phyloP scores from a whole-genome alignment of 2,329 filamentous ascomycete genomes.

The Trichothecium roseum region DNA sequence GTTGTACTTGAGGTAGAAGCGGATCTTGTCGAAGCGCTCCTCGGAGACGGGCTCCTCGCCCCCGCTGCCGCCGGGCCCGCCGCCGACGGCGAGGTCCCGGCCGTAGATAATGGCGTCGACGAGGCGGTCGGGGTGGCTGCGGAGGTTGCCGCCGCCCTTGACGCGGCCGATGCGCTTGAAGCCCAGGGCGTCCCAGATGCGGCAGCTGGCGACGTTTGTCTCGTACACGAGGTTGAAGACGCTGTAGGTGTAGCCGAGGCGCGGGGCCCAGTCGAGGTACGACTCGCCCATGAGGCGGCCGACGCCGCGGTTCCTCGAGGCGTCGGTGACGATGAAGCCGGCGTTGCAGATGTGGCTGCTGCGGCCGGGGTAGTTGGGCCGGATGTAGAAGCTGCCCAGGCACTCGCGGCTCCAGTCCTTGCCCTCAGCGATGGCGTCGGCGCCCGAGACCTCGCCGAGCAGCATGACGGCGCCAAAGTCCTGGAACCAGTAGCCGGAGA shows the following conservation, averaged over 20 bases:
- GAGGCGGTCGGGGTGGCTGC: slow-evolving; percentile 56
- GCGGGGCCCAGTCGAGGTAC: slow-evolving; percentile 68
- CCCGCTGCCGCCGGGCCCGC: slow-evolving; percentile 37
- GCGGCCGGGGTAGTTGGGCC: slow-evolving; percentile 84
- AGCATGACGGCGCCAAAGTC: slow-evolving; percentile 86
- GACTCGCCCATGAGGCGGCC: slow-evolving; percentile 67
- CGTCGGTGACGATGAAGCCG: slow-evolving; percentile 65
- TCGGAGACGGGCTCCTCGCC: slow-evolving; percentile 80
- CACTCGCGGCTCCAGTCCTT: slow-evolving; percentile 73
- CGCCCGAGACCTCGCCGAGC: slow-evolving; percentile 59
- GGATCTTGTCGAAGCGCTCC: slow-evolving; percentile 97
- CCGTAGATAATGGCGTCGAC: slow-evolving; percentile 75
- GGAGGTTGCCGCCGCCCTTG: slow-evolving; percentile 58
- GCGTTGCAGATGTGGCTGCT: slow-evolving; percentile 89
- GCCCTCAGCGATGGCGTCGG: slow-evolving; percentile 46
- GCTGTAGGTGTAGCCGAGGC: slow-evolving; percentile 80
- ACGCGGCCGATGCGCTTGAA: slow-evolving; percentile 89
- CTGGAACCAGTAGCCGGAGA: slow-evolving; percentile 81
- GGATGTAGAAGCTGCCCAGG: slow-evolving; percentile 86
- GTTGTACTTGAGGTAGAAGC: slow-evolving; percentile 89
- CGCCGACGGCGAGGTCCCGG: slow-evolving; percentile 40
- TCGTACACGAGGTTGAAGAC: slow-evolving; percentile 94
- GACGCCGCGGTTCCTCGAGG: slow-evolving; percentile 62
- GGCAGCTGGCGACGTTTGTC: slow-evolving; percentile 81
- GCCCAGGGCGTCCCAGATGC: slow-evolving; percentile 84